phyloP scores from a whole-genome alignment of 306 rosid genomes.

The Canavalia ensiformis region DNA sequence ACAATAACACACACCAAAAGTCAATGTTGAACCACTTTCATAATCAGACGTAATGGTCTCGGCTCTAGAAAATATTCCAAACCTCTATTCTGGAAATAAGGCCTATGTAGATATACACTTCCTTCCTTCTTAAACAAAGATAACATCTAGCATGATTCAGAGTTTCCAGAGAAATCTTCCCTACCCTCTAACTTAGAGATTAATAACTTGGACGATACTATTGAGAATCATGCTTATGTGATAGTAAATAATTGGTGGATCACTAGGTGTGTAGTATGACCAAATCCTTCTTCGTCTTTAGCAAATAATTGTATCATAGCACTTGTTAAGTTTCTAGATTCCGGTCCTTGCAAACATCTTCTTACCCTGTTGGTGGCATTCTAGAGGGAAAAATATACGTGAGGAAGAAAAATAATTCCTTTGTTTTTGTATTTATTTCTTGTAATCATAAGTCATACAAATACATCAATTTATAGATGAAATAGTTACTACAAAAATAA shows the following conservation, averaged over 20 bases:
- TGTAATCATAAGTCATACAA: too few relatives aligned
- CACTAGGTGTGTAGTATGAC: constrained; percentile 80
- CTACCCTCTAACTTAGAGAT: constrained; percentile 68
- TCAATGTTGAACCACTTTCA: constrained; percentile 75
- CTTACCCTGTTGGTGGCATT: too few relatives aligned
- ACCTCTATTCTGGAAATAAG: constrained; percentile 93
- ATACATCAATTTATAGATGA: too few relatives aligned
- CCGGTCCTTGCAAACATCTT: constrained; percentile 74
- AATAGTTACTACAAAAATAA: too few relatives aligned
- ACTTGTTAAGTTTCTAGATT: constrained; percentile 83
- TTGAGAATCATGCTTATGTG: constrained; percentile 85
- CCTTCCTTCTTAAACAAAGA: constrained; percentile 77
- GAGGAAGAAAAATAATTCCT: too few relatives aligned
- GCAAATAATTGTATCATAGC: constrained; percentile 90
- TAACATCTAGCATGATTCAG: constrained; percentile 57
- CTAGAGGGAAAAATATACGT: too few relatives aligned
- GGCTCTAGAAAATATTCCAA: constrained; percentile 82
- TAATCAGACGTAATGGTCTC: constrained; percentile 81
- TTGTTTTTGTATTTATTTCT: too few relatives aligned
- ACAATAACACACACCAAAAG: constrained; percentile 85
- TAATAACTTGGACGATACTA: constrained; percentile 83
- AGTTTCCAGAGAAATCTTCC: constrained; percentile 72
- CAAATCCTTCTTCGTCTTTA: constrained; percentile 76
- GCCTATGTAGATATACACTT: constrained; percentile 80
- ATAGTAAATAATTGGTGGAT: constrained; percentile 83